Percentiles rank a stretch among this genome's conserved stretches.
phyloP scores from a whole-genome alignment of 1,139 yeast genomes.

The Casaregolazyma suthepensis region DNA sequence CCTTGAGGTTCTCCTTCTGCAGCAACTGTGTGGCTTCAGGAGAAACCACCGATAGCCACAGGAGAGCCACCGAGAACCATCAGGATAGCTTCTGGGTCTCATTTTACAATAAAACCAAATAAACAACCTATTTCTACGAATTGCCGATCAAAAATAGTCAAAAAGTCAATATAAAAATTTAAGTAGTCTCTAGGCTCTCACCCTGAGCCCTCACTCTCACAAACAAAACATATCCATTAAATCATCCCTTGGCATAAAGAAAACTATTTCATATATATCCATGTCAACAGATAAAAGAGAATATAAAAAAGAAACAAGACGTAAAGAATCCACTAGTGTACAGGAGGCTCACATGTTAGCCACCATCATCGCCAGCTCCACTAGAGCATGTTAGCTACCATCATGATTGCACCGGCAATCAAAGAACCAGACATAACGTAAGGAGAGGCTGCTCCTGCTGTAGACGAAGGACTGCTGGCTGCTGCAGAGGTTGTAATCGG shows the following conservation, averaged over 20 bases:
- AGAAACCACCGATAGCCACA: too few species aligned
- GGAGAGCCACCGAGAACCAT: too few species aligned
- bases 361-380: not conserved
- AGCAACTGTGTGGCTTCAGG: too few species aligned
- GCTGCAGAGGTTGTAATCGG: not conserved
- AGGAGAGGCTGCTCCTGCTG: conserved; percentile 7
- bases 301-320: not conserved
- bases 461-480: conserved; percentile 1
- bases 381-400: conserved; percentile 10
- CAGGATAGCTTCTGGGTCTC: too few species aligned
- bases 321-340: not conserved
- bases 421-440: conserved; percentile 9
- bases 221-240: not conserved
- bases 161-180: too few species aligned
- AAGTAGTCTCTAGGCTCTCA: too few species aligned
- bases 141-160: too few species aligned
- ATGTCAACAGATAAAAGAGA: not conserved
- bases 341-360: not conserved
- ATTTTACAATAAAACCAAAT: too few species aligned
- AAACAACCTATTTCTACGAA: too few species aligned
- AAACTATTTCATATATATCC: not conserved
- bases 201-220: too few species aligned
- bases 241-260: not conserved
- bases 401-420: conserved; percentile 11
- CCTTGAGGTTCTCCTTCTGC: too few species aligned